These are phyloP conservation scores for Cutaneotrichosporon cyanovorans DNA, from an alignment of 1,284 basidiomycete genomes.

Conservation along the genomic window DNA sequence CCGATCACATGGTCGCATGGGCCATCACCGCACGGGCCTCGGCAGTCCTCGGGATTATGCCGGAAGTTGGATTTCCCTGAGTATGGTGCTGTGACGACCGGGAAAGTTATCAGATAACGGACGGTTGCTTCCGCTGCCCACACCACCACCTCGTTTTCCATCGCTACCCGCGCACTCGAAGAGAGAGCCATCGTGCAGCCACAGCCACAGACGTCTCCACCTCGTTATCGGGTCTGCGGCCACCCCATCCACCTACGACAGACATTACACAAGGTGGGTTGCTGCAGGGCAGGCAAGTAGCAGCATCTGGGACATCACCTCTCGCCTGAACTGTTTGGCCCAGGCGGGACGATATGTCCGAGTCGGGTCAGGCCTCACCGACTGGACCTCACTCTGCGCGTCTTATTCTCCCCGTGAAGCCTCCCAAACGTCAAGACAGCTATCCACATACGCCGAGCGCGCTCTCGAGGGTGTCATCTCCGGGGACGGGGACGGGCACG, in stretches of 20 bases:
- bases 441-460: constrained; percentile 22
- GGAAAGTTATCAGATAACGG: constrained; percentile 15
- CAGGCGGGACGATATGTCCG: not conserved
- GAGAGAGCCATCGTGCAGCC: not conserved
- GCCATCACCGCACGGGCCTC: too few relatives aligned
- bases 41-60: too few relatives aligned
- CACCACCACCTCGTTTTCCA: not conserved
- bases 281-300: too few relatives aligned
- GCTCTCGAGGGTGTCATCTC: constrained; percentile 24
- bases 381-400: not conserved
- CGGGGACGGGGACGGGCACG: constrained; percentile 12
- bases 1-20: too few relatives aligned
- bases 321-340: too few relatives aligned
- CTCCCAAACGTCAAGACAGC: constrained; percentile 13
- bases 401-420: constrained; percentile 4
- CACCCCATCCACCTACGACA: too few relatives aligned
- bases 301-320: too few relatives aligned
- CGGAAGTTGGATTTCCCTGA: too few relatives aligned
- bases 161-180: not conserved
- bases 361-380: constrained; percentile 1
- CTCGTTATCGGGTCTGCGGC: too few relatives aligned
- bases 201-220: too few relatives aligned
- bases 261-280: too few relatives aligned
- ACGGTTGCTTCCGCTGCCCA: not conserved
- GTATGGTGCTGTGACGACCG: too few relatives aligned